A percentile compares a stretch with the other conserved stretches of the same genome.
Evolutionary conservation across 2,329 filamentous ascomycete species (phyloP).

Genomic region (Aspergillus awamori): DNA sequence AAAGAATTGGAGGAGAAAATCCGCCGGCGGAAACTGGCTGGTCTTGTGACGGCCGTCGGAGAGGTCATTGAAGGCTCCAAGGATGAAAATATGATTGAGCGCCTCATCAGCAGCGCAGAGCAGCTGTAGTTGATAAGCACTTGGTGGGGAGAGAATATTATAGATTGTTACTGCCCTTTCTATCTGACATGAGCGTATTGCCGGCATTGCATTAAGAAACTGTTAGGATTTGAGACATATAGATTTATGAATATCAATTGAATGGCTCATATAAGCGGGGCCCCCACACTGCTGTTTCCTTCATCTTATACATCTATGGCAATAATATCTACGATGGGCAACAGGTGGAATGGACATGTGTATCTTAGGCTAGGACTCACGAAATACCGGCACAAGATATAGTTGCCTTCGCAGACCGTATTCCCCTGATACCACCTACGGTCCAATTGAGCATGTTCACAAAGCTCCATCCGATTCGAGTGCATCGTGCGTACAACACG

Average conservation of each 20-base stretch:
- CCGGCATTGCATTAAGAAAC: neutral
- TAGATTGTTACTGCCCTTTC: neutral
- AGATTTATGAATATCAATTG: neutral
- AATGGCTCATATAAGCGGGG: neutral
- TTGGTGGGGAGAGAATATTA: too few relatives aligned
- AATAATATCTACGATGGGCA: neutral
- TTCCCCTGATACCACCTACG: neutral
- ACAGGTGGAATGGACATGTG: neutral
- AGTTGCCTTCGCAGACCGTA: neutral
- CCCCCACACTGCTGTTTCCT: neutral
- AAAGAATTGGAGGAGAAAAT: constrained; percentile 76
- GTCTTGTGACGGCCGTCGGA: constrained; percentile 34
- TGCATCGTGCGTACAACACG: neutral
- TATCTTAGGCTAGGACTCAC: neutral
- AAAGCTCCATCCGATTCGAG: neutral
- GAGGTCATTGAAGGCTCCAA: constrained; percentile 26
- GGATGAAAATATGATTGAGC: constrained; percentile 32
- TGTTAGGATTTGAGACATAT: neutral
- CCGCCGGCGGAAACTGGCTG: constrained; percentile 61
- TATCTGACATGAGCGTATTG: neutral
- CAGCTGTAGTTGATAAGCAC: constrained; percentile 23
- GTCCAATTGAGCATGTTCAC: neutral
- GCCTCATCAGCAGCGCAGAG: constrained; percentile 36
- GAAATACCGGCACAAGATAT: neutral
- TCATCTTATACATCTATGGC: neutral